These are phyloP conservation scores for Clohesyomyces aquaticus DNA, from an alignment of 495 filamentous ascomycete species.

Conservation along the genomic window DNA sequence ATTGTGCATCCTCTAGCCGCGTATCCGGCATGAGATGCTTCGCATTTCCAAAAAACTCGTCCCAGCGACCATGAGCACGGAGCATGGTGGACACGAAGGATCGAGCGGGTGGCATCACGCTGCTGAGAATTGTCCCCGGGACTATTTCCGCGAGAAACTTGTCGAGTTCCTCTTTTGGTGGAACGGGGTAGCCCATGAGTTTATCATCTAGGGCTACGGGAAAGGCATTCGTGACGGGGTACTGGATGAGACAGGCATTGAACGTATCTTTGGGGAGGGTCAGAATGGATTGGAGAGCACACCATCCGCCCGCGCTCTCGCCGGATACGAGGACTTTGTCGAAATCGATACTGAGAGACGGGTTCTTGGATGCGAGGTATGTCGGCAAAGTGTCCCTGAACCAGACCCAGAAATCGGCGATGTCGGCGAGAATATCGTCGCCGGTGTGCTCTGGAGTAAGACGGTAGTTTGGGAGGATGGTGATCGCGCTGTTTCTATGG, in stretches of 20 bases:
- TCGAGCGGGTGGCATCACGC: slow-evolving; percentile 13
- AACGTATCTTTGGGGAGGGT: slow-evolving; percentile 42
- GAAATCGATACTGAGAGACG: slow-evolving; percentile 17
- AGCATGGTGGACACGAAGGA: slow-evolving; percentile 17
- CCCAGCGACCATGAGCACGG: slow-evolving; percentile 15
- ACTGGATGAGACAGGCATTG: slow-evolving; percentile 36
- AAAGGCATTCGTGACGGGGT: slow-evolving; percentile 26
- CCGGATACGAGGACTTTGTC: slow-evolving; percentile 38
- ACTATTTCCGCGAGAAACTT: slow-evolving; percentile 18
- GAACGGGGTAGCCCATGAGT: slow-evolving; percentile 1
- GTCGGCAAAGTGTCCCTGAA: slow-evolving; percentile 32
- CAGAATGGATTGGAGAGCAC: slow-evolving; percentile 47
- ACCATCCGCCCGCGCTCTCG: slow-evolving; percentile 49
- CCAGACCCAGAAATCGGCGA: slow-evolving; percentile 59
- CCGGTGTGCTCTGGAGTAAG: slow-evolving; percentile 56
- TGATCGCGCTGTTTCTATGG: slow-evolving; percentile 44
- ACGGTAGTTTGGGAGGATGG: slow-evolving; percentile 56
- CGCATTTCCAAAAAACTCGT: slow-evolving; percentile 25
- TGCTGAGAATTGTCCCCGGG: slow-evolving; percentile 15
- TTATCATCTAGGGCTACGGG: neutral
- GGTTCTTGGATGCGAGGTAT: slow-evolving; percentile 13
- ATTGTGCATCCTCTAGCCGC: slow-evolving; percentile 19
- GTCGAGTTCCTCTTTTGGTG: slow-evolving; percentile 13
- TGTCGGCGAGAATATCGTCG: slow-evolving; percentile 54
- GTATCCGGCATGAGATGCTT: slow-evolving; percentile 23